phyloP scores from a whole-genome alignment of 805 yeast species.

The Monosporozyma aquatica region DNA sequence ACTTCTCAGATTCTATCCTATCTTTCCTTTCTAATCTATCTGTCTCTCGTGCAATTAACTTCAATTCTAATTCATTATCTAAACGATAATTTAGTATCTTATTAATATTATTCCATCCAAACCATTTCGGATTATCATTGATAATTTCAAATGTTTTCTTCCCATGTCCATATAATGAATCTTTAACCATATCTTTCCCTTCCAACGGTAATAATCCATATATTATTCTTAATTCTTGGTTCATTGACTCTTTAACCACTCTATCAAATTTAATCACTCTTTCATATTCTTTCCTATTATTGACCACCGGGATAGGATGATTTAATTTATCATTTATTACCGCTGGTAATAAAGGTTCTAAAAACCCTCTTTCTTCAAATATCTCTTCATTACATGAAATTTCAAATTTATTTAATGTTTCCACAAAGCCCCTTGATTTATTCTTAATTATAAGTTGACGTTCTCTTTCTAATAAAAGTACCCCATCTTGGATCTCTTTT shows the following conservation, averaged over 20 bases:
- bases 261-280: neutral
- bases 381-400: slow-evolving; percentile 5
- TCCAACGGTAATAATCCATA: neutral
- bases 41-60: slow-evolving; percentile 21
- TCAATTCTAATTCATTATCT: slow-evolving; percentile 19
- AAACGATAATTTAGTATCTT: slow-evolving; percentile 4
- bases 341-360: slow-evolving; percentile 9
- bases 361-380: neutral
- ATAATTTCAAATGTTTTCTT: neutral
- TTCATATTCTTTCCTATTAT: neutral
- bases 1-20: slow-evolving; percentile 8
- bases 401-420: slow-evolving; percentile 19
- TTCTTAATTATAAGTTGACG: neutral
- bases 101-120: neutral
- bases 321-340: slow-evolving; percentile 1
- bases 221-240: neutral
- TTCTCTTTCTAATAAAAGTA: slow-evolving; percentile 6
- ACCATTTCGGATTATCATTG: neutral
- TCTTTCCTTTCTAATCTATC: slow-evolving; percentile 13
- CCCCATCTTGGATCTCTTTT: slow-evolving; percentile 11
- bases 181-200: neutral
- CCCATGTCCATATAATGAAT: too few relatives aligned
- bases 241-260: neutral
- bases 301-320: neutral
- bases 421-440: slow-evolving; percentile 7